Base-by-base conservation (phyloP, 2,329 filamentous ascomycete species). In the Colletotrichum sp. region DNA sequence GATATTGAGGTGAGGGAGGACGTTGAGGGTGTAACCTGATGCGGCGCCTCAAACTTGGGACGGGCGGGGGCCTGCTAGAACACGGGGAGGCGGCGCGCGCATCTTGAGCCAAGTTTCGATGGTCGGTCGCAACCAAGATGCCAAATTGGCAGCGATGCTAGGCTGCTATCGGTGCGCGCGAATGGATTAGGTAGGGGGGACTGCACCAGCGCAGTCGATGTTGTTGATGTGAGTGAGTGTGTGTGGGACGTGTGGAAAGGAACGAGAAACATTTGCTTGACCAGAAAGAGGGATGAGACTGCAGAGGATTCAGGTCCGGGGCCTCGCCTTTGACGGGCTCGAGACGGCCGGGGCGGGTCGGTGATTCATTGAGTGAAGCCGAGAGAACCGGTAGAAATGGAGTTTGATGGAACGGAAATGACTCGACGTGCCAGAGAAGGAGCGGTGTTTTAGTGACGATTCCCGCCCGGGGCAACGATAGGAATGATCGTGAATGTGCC, bases 331-430 rank as follows among this genome's bases (percentile, higher is more conserved):
- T 49, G 18, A 49, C n/a, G 62, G 15, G 16, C 13, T 66, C 39
- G 30, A 71, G 44, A 67, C 16, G 62, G 36, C 7, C n/a, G n/a
- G 44, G 44, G 44, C 8, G 24, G 24, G 59, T 32, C 21, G 18
- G 60, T n/a, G 30, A 7, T 64, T 39, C 60, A 64, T 28, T 28
- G 26, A 66, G 30, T 15, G 32, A n/a, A 49, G 64, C 69, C 70
- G 73, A 68, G 28, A 21, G 44, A 65, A 52, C 70, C 70, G 64
- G 60, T 57, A 59, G 72, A 65, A 65, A 76, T 73, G 73, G 70
- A 76, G 44, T 68, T 55, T 68, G 49, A 76, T 76, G 73, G 70
- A 68, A 63, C 28, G 49, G 64, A 76, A 68, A 73, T 76, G 64
- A 76, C 70, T 68, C 70, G 73, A 71, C 70, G 64, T 73, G 70